Base-by-base conservation (phyloP, 2,329 filamentous ascomycete genomes). In the Gnomoniopsis smithogilvyi region DNA sequence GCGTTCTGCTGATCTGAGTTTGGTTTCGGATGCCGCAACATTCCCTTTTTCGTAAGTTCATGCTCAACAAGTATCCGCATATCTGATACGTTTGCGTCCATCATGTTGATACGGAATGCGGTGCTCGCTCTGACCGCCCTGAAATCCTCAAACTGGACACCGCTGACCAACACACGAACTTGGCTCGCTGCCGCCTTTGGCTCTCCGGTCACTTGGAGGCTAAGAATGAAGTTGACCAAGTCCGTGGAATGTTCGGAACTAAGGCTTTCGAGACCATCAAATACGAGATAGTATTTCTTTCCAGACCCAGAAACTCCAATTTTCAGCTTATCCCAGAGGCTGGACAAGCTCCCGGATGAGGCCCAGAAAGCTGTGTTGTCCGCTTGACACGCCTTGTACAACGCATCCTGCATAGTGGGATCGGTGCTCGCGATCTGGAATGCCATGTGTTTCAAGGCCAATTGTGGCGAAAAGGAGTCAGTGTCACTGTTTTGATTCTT, bases 341-440 rank as follows among this genome's bases (percentile, higher is more conserved):
- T n/a, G n/a, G n/a, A n/a, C n/a, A n/a, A n/a, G n/a, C 47, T 4
- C 63, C 59, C 6, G 67, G 51, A 33, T 41, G 60, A 1, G 57
- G 12, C 7, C 59, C 60, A 63, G 17, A 65, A 60, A 2, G 48
- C 43, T 17, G 46, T 26, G 38, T 50, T 53, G 3, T 52, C 54
- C 8, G 59, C 49, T 4, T 67, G 62, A 36, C 67, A 68, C 17
- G 60, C 58, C 24, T 67, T 67, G 10, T 63, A 59, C 12, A 69
- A 54, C 3, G 56, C 51, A 11, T 65, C 67, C 46, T 45, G 36
- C 8, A 65, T 63, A 1, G 59, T 66, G 15, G 49, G 38, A n/a
- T 69, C 67, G n/a, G 66, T 64, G 8, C 66, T 67, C 1, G 67
- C 66, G 14, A 69, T 62, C 53, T 67, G 67, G 49, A 69, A 69